Base-by-base conservation (phyloP, 2,329 filamentous ascomycete species). In the Aspergillus sp. region DNA sequence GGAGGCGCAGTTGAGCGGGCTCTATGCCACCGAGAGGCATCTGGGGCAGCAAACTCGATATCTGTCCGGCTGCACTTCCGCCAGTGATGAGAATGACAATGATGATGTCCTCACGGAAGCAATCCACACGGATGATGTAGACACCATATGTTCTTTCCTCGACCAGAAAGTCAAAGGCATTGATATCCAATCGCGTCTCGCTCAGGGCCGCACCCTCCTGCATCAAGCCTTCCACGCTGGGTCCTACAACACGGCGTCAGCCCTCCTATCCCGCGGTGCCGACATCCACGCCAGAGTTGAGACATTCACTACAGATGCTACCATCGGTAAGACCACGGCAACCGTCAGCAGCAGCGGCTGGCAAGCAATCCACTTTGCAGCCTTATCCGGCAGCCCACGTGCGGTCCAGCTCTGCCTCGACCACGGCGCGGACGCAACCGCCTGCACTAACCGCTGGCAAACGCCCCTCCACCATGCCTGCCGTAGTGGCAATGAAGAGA, bases 391-490 rank as follows among this genome's bases (percentile, higher is more conserved):
- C 12, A 45, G 26, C 29, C 2, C 30, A 6, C 28, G 41, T 12
- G 12, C 29, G 12, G 27, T 45, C 4, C 44, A 38, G 10, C 44
- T 45, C 4, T 41, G 35, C 32, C 36, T 45, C 3, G 30, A 41
- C 10, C 36, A 34, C 28, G 28, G 36, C 8, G 44, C 44, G 10
- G 27, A 33, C 7, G 44, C 10, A 7, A 27, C 41, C 32, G 12
- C 5, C 7, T 12, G 32, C 1, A 43, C 41, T 5, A 4, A 43
- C 19, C n/a, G 26, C 7, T 28, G 41, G 6, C 32, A 43, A 27
- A 47, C 45, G n/a, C 45, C 45, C 3, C 28, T 43, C 7, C 45
- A 47, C 12, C 45, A 43, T 43, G 45, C 45, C 5, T 43, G 45
- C 33, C 40, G 35, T 5, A n/a, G 29, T 7, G 41, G 41, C 4